Evolutionary conservation across 2,329 filamentous ascomycete genomes (phyloP), one percentile per base, ranked within the genome.

Genomic region (Phialophora verrucosa): DNA sequence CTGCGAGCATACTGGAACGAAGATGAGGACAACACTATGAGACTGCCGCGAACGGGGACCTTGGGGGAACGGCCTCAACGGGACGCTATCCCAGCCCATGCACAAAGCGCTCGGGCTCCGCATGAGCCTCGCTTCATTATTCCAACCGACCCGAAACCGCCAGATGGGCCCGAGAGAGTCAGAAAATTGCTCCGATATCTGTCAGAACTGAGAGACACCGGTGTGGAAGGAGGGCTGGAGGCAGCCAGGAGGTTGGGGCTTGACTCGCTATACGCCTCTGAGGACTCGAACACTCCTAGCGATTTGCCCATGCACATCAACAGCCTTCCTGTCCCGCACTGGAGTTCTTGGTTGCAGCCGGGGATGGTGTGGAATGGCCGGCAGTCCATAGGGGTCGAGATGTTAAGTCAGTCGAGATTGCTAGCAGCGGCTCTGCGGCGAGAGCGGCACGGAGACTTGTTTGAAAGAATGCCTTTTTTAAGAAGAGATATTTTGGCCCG

Each of bases 111-210:
- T 17, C 59, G 49, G n/a, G 14, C 31, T 27, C 14, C 49, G 23
- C 14, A 20, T 10, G 49, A 42, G 17, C 25, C 60, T 50, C 61
- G 59, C 27, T 58, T 51, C 44, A 51, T 31, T 29, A 25, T 42
- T 12, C 20, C 57, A 11, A 42, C 42, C 11, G 27, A 49, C 25
- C 27, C 25, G 11, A 47, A 62, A 35, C 35, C 31, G 12, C 42
- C 56, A 20, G 64, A 65, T 14, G 62, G 65, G 8, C 62, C 64
- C 42, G 32, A 74, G 23, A 74, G 79, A 59, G 74, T 90, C 59
- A 85, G 87, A 72, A 83, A 85, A 70, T 84, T 85, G 1, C 84
- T 90, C 72, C 83, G 82, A 71, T 90, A 90, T 74, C 81, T 90
- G 17, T 84, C 86, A 62, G 81, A 82, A 60, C 78, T 90, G 68